Evolutionary conservation across 1,284 basidiomycete genomes (phyloP).

Genomic region (Apiotrichum mycotoxinovorans): DNA sequence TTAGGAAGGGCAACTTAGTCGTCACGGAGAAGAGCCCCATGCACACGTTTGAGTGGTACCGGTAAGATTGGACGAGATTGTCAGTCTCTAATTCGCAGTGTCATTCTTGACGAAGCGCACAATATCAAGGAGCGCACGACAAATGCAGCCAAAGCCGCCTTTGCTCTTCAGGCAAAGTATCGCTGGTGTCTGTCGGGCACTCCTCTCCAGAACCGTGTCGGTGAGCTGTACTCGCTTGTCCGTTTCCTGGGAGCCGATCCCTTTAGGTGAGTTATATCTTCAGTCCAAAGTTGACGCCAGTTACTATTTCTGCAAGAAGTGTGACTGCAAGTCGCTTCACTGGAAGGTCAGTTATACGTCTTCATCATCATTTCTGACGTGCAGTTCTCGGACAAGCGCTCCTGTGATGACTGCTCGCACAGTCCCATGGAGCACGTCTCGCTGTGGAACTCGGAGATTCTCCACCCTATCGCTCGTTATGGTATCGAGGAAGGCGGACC

Average conservation of each 20-base stretch:
- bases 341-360: slow-evolving; percentile 52
- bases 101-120: slow-evolving; percentile 85
- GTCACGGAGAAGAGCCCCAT: slow-evolving; percentile 85
- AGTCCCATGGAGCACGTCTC: slow-evolving; percentile 87
- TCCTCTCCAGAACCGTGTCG: slow-evolving; percentile 93
- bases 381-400: slow-evolving; percentile 70
- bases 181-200: slow-evolving; percentile 99
- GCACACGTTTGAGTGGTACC: slow-evolving; percentile 82
- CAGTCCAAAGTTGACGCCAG: slow-evolving; percentile 16
- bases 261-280: slow-evolving; percentile 52
- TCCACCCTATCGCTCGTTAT: slow-evolving; percentile 86
- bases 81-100: slow-evolving; percentile 48
- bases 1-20: slow-evolving; percentile 77
- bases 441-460: slow-evolving; percentile 67
- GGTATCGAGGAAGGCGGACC: slow-evolving; percentile 61
- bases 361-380: slow-evolving; percentile 21
- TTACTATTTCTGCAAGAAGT: slow-evolving; percentile 81
- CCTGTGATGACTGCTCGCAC: slow-evolving; percentile 88
- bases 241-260: slow-evolving; percentile 84
- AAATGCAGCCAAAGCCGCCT: slow-evolving; percentile 94
- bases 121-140: slow-evolving; percentile 95
- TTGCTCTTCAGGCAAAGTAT: slow-evolving; percentile 75
- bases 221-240: slow-evolving; percentile 94
- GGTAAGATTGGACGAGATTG: slow-evolving; percentile 75
- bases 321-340: slow-evolving; percentile 57